phyloP scores from a whole-genome alignment of 768 basidiomycete genomes.

The Boletus reticuloceps region DNA sequence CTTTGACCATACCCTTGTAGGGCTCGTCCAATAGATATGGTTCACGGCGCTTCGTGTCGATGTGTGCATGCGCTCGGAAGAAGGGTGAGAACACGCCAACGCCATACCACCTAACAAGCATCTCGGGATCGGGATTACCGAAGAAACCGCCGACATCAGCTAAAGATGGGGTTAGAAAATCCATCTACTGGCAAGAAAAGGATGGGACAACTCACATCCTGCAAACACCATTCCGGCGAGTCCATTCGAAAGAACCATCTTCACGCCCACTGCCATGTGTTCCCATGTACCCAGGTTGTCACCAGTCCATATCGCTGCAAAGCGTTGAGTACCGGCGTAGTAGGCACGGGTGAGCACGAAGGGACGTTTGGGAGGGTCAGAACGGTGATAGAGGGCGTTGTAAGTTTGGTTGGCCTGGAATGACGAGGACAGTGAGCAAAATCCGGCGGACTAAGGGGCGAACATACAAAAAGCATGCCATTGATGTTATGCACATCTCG shows the following conservation, averaged over 20 bases:
- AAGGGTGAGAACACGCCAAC: slow-evolving; percentile 94
- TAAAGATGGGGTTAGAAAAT: slow-evolving; percentile 34
- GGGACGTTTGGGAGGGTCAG: slow-evolving; percentile 74
- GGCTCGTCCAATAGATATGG: slow-evolving; percentile 92
- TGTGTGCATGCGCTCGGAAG: slow-evolving; percentile 97
- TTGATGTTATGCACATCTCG: slow-evolving; percentile 97
- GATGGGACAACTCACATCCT: slow-evolving; percentile 63
- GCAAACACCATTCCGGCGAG: slow-evolving; percentile 90
- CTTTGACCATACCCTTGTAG: slow-evolving; percentile 77
- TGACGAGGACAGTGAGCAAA: background rate
- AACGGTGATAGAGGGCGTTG: slow-evolving; percentile 74
- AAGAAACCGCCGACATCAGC: slow-evolving; percentile 99
- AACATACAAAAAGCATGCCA: slow-evolving; percentile 84
- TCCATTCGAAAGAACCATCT: slow-evolving; percentile 88
- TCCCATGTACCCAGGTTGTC: slow-evolving; percentile 98
- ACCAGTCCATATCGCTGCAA: slow-evolving; percentile 98
- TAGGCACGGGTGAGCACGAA: slow-evolving; percentile 96
- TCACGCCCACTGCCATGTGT: slow-evolving; percentile 89
- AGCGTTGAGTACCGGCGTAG: slow-evolving; percentile 93
- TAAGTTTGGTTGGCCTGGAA: slow-evolving; percentile 78
- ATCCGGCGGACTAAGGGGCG: background rate
- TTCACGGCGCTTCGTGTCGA: slow-evolving; percentile 96
- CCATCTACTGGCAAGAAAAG: background rate
- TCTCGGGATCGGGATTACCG: slow-evolving; percentile 91
- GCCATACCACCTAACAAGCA: slow-evolving; percentile 97